phyloP scores from a whole-genome alignment of 108 stramenopile genomes.

The Pseudonitzschia delicatissima region DNA sequence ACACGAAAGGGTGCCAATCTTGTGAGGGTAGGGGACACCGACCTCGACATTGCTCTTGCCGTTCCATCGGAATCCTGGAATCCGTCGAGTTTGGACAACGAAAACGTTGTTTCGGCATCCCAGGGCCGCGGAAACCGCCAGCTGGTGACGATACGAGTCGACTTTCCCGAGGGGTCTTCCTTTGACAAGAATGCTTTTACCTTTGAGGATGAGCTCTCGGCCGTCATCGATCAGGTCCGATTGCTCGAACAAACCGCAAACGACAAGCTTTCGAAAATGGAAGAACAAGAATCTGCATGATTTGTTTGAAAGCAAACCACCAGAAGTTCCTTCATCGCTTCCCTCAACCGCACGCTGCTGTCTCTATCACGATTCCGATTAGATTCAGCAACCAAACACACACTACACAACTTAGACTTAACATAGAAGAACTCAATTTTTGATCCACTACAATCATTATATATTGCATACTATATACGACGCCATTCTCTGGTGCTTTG shows the following conservation, averaged over 20 bases:
- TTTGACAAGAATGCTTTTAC: slow-evolving; percentile 2
- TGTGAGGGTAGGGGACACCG: neutral
- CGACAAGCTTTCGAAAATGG: neutral
- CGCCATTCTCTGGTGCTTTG: no score
- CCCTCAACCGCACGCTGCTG: no score
- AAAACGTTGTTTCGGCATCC: neutral
- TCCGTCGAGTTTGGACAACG: neutral
- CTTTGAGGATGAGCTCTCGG: slow-evolving; percentile 2
- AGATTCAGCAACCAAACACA: no score
- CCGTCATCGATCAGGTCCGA: neutral
- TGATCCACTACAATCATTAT: no score
- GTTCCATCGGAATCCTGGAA: neutral
- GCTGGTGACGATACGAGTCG: neutral
- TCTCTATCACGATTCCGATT: no score
- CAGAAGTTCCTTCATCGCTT: no score
- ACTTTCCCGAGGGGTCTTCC: neutral
- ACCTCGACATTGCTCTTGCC: neutral
- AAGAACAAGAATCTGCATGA: no score
- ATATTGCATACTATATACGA: no score
- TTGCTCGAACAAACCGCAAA: neutral
- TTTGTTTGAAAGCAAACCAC: no score
- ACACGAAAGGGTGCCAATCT: neutral
- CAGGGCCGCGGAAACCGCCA: neutral
- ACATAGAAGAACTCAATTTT: no score
- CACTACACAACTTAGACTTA: no score